Evolutionary conservation across 179 eudicot genomes (phyloP), one percentile per base, ranked within the genome.

Genomic region (Beta macrorhiza): DNA sequence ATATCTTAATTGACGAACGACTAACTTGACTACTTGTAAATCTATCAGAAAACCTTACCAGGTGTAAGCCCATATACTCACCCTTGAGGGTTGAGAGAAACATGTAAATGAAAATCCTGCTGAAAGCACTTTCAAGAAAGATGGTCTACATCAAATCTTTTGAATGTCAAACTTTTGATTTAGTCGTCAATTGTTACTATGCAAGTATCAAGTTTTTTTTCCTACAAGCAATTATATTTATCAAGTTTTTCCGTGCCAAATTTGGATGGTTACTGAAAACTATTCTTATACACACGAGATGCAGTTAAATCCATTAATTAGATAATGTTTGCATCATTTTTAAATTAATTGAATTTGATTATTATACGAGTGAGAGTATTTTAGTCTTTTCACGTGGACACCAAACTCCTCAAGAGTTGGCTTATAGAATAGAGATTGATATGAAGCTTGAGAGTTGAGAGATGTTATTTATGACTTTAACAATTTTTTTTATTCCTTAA

Each of bases 391-490:
- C 4, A 37, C 42, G 42, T 37, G 42, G 42, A 37, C 42, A 37
- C 42, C 42, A 37, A 37, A 37, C 42, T 37, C 42, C 42, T 29
- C 32, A 29, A 29, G 32, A 29, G 42, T 37, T 37, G 42, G 42
- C 42, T 37, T 37, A 37, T 37, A 37, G 42, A 37, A 37, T 37
- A 37, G 42, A 37, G 22, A n/a, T n/a, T 70, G 45, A 16, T 74
- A 74, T 80, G 71, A 71, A 52, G 45, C 78, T 72, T 19, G 25
- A 56, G 15, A 29, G 15, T 20, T 63, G 61, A 76, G 2, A 52
- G 73, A 17, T 65, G 64, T 22, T 53, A 47, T n/a, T 45, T 59
- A 70, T 69, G 72, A 32, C 67, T 53, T 7, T 64, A 57, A 37
- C 22, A 45, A 45, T 56, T 73, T 47, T 51, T 19, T 19, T 63